These are phyloP conservation scores for Cyclotella kingstonii DNA, from an alignment of 108 stramenopile species.

Conservation along the genomic window DNA sequence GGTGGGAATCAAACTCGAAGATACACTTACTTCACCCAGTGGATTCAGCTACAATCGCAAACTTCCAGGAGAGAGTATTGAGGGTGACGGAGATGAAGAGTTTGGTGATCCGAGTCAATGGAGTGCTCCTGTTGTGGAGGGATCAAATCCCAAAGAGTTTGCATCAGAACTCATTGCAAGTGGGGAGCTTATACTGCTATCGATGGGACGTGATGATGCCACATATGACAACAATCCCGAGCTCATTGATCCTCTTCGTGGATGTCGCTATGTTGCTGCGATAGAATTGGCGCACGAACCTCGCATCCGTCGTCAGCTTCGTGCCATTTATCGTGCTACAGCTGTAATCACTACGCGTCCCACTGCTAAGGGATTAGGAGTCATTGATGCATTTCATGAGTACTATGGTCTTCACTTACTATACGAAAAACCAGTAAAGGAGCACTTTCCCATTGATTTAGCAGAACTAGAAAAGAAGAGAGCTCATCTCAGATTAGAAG, in stretches of 20 bases:
- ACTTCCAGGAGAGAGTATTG: conserved; percentile 67
- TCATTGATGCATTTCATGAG: conserved; percentile 85
- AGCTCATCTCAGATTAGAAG: conserved; percentile 50
- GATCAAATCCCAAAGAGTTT: conserved; percentile 58
- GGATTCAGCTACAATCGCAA: conserved; percentile 63
- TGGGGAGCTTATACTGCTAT: conserved; percentile 76
- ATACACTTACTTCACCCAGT: conserved; percentile 40
- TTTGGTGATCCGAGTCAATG: conserved; percentile 63
- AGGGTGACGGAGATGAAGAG: conserved; percentile 23
- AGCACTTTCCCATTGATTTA: conserved; percentile 79
- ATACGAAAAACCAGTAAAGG: conserved; percentile 69
- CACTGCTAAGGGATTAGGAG: conserved; percentile 72
- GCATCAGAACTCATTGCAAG: conserved; percentile 77
- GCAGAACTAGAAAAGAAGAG: conserved; percentile 47
- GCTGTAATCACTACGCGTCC: conserved; percentile 79
- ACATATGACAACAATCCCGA: conserved; percentile 49
- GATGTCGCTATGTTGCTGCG: conserved; percentile 84
- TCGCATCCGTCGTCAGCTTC: conserved; percentile 64
- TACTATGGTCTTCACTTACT: conserved; percentile 85
- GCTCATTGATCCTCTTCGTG: conserved; percentile 66
- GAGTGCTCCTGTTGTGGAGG: conserved; percentile 63
- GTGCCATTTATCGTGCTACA: conserved; percentile 65
- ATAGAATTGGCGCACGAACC: conserved; percentile 89
- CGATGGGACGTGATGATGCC: conserved; percentile 48
- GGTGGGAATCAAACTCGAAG: conserved; percentile 81